These are phyloP conservation scores for Amaranthus palmeri DNA, from an alignment of 148 eudicot species.

Conservation along the genomic window DNA sequence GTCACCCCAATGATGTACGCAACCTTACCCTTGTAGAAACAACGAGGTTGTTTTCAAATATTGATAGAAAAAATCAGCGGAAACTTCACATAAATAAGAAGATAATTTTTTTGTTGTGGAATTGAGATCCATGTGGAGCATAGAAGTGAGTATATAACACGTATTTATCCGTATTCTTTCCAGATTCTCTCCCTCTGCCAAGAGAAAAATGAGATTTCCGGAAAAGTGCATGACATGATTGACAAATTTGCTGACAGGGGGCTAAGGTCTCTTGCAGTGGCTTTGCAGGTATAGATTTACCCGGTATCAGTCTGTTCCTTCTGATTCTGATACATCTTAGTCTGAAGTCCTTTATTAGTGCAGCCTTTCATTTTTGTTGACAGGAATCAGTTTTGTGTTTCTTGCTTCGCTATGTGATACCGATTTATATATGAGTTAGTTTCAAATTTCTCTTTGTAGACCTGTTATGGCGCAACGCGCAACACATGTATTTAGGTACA, in stretches of 20 bases:
- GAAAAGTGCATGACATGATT: slow-evolving; percentile 48
- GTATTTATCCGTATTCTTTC: not conserved
- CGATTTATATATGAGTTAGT: not conserved
- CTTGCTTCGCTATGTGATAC: not conserved
- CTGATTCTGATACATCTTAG: not conserved
- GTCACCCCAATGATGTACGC: no score
- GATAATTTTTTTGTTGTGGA: not conserved
- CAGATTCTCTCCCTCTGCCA: slow-evolving; percentile 60
- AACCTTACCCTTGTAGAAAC: no score
- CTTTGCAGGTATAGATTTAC: slow-evolving; percentile 45
- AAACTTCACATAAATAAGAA: not conserved
- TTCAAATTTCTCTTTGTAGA: not conserved
- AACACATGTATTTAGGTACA: not conserved
- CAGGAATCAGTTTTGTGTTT: not conserved
- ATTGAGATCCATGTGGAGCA: not conserved
- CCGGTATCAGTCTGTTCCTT: not conserved
- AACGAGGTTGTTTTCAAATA: no score
- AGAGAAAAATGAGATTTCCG: slow-evolving; percentile 53
- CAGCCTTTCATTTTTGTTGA: not conserved
- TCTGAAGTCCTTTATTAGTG: not conserved
- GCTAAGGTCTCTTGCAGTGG: slow-evolving; percentile 67
- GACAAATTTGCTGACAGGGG: slow-evolving; percentile 76
- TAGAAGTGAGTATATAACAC: not conserved
- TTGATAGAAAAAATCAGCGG: no score
- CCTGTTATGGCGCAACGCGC: not conserved